phyloP scores from a whole-genome alignment of 345 rosid genomes.

The Salix dunnii region DNA sequence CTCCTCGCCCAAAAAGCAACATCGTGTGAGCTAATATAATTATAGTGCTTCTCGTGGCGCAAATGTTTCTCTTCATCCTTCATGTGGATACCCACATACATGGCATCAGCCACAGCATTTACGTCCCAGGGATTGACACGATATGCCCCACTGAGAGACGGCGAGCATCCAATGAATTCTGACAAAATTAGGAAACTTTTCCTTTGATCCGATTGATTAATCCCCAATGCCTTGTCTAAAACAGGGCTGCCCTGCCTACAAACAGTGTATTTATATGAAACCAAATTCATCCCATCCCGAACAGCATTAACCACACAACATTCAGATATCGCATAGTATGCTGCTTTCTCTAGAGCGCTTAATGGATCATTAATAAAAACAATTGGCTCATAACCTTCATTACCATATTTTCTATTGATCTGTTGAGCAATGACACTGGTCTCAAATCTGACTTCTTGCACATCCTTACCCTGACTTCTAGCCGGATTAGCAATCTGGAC shows the following conservation, averaged over 20 bases:
- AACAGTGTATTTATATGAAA: slow-evolving; percentile 72
- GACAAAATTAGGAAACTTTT: slow-evolving; percentile 71
- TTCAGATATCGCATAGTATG: slow-evolving; percentile 64
- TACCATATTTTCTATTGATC: slow-evolving; percentile 50
- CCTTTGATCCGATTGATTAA: slow-evolving; percentile 31
- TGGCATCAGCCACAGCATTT: slow-evolving; percentile 57
- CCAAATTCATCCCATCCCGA: slow-evolving; percentile 89
- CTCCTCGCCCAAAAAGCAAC: slow-evolving; percentile 78
- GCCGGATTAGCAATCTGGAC: slow-evolving; percentile 82
- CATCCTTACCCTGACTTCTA: slow-evolving; percentile 71
- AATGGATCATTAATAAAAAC: slow-evolving; percentile 48
- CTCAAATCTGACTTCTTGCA: slow-evolving; percentile 55
- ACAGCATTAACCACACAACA: slow-evolving; percentile 77
- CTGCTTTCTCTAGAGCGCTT: slow-evolving; percentile 58
- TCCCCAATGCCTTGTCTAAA: slow-evolving; percentile 51
- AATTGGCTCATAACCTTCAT: slow-evolving; percentile 61
- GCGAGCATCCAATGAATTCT: slow-evolving; percentile 87
- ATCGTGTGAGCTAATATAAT: slow-evolving; percentile 77
- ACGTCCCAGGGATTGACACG: slow-evolving; percentile 87
- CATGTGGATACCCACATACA: slow-evolving; percentile 49
- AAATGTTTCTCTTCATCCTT: slow-evolving; percentile 48
- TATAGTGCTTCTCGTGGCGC: slow-evolving; percentile 81
- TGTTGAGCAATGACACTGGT: slow-evolving; percentile 35
- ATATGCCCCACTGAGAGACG: slow-evolving; percentile 81
- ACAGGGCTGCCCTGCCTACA: slow-evolving; percentile 67